Conservation (phyloP, 2,329 filamentous ascomycete species). For the Xylaria sp. region DNA sequence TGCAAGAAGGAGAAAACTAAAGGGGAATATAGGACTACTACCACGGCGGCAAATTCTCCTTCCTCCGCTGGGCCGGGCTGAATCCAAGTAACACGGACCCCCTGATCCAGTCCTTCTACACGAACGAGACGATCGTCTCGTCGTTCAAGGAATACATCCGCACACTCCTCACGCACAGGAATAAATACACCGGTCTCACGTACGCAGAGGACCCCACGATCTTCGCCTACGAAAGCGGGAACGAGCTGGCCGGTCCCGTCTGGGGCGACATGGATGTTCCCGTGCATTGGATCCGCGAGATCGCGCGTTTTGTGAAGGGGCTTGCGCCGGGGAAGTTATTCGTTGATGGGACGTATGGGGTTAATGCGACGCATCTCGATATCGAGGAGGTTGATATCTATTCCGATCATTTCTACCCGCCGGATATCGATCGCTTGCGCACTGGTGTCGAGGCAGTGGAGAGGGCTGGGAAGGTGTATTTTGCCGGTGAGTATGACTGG, state of each 20-base stretch:
- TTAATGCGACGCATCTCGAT: constrained; percentile 39
- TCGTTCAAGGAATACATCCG: constrained; percentile 43
- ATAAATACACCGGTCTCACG: constrained; percentile 41
- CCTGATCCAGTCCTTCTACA: constrained; percentile 43
- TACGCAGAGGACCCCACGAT: constrained; percentile 47
- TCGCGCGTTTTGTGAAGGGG: constrained; percentile 38
- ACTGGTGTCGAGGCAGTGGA: constrained; percentile 34
- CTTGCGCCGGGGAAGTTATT: constrained; percentile 42
- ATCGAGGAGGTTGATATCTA: constrained; percentile 43
- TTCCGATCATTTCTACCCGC: constrained; percentile 44
- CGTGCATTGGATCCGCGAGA: constrained; percentile 38
- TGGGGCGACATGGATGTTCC: constrained; percentile 43
- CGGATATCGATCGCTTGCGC: constrained; percentile 36
- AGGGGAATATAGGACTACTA: too few species aligned
- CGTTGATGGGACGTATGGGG: constrained; percentile 45
- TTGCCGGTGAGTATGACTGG: constrained; percentile 46
- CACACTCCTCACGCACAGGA: constrained; percentile 40
- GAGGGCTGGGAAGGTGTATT: constrained; percentile 36
- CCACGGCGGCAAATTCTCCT: constrained; percentile 46
- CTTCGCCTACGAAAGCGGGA: constrained; percentile 46
- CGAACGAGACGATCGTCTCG: constrained; percentile 37
- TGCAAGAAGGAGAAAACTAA: too few species aligned
- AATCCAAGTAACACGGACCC: constrained; percentile 34
- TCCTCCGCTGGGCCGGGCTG: constrained; percentile 42
- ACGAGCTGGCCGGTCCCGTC: constrained; percentile 41